Evolutionary conservation across 768 basidiomycete species (phyloP).

Genomic region (Lactifluus pinguis): DNA sequence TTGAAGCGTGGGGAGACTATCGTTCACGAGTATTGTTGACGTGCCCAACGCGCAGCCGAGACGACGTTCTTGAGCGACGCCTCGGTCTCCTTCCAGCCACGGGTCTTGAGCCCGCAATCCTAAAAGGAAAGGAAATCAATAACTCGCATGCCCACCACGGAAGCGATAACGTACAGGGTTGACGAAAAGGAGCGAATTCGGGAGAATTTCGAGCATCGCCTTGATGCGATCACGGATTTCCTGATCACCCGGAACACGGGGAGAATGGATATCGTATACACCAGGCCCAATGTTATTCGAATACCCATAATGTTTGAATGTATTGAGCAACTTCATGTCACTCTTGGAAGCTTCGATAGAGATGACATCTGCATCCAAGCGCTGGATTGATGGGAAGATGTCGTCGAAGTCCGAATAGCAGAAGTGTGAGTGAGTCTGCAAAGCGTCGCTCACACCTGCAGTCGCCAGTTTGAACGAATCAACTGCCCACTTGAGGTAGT

Average conservation of each 20-base stretch:
- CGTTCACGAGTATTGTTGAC: conserved; percentile 66
- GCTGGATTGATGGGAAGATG: conserved; percentile 95
- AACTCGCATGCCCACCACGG: not conserved
- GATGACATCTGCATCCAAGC: conserved; percentile 97
- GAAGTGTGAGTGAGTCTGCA: conserved; percentile 99
- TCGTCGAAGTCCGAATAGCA: conserved; percentile 99
- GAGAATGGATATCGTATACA: conserved; percentile 99
- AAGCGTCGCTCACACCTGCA: conserved; percentile 86
- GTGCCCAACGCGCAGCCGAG: conserved; percentile 88
- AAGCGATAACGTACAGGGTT: conserved; percentile 55
- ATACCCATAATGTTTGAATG: conserved; percentile 93
- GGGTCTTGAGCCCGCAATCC: conserved; percentile 98
- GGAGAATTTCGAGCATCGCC: conserved; percentile 75
- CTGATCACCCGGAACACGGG: conserved; percentile 87
- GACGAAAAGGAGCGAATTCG: conserved; percentile 74
- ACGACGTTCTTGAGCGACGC: conserved; percentile 82
- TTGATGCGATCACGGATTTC: conserved; percentile 92
- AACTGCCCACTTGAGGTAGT: conserved; percentile 95
- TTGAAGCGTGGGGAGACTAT: conserved; percentile 66
- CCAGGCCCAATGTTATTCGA: conserved; percentile 97
- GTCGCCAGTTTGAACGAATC: conserved; percentile 98
- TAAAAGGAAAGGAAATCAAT: conserved; percentile 21
- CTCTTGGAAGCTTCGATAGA: conserved; percentile 98
- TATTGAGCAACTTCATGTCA: conserved; percentile 93
- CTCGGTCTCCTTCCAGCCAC: conserved; percentile 98